Evolutionary conservation across 176 grass and related monocot genomes (phyloP).

Genomic region (Rhynchospora breviuscula): DNA sequence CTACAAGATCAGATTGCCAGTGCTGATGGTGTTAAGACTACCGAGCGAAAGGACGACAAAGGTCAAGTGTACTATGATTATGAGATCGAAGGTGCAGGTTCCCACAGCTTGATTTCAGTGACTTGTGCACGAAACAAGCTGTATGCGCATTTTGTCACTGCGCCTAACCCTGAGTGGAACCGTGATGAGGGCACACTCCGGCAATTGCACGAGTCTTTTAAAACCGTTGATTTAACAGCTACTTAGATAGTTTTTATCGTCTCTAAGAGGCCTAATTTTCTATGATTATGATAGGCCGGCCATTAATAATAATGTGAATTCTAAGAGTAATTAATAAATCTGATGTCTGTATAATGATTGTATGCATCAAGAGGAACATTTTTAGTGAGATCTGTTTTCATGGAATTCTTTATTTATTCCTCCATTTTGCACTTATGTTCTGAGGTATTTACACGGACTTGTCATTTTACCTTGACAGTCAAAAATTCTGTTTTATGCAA

Average conservation of each 20-base stretch:
- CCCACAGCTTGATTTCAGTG: slow-evolving; percentile 81
- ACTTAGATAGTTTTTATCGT: slow-evolving; percentile 5
- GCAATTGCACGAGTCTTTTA: slow-evolving; percentile 82
- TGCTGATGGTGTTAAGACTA: slow-evolving; percentile 49
- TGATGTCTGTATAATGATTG: background rate
- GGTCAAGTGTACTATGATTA: slow-evolving; percentile 92
- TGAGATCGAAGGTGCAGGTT: slow-evolving; percentile 65
- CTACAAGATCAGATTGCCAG: slow-evolving; percentile 85
- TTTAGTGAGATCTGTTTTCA: background rate
- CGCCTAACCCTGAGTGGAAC: slow-evolving; percentile 70
- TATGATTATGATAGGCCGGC: slow-evolving; percentile 3
- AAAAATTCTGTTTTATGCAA: background rate
- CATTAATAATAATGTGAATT: slow-evolving; percentile 1
- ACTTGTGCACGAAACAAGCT: slow-evolving; percentile 89
- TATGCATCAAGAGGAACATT: slow-evolving; percentile 2
- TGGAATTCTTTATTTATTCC: background rate
- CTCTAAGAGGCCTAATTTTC: background rate
- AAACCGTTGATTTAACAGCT: slow-evolving; percentile 45
- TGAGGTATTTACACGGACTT: background rate
- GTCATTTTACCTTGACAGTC: background rate
- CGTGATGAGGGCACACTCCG: slow-evolving; percentile 69
- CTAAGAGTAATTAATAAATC: background rate
- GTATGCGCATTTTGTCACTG: slow-evolving; percentile 79
- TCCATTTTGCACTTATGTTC: no score
- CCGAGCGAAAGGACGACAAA: slow-evolving; percentile 34